Base-by-base conservation (phyloP, 1,139 yeast genomes). In the Sugiyamaella neomexicana region DNA sequence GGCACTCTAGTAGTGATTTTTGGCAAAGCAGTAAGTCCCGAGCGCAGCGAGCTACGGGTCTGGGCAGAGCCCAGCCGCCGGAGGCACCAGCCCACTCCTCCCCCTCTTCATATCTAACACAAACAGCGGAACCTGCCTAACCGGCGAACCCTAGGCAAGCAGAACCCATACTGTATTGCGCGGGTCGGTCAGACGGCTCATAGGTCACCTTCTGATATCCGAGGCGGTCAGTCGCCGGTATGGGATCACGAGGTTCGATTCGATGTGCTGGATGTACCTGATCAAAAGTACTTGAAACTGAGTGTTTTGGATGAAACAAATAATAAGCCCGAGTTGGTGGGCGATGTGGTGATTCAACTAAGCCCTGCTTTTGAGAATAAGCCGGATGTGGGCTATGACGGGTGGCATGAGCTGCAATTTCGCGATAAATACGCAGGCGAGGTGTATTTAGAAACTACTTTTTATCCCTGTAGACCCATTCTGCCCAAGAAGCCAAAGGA, bases 191-290 rank as follows among this genome's bases (percentile, higher is more conserved):
- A 88, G 54, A 80, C 80, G 58, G 93, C 95, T 20, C 80, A 85
- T 61, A 81, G 86, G 61, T 88, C 96, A 0, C 83, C 82, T 27
- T 76, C 88, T 0, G 82, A 86, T 57, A 80, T 80, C 60, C 73
- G 97, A 61, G 97, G 96, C 1, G 97, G 97, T 1, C 97, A 90
- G 68, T 86, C 89, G 1, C 97, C 97, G 0, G 81, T 78, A 44
- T 90, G 96, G 89, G 86, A 88, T 58, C 85, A 84, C 61, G 91
- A 88, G 62, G 77, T 85, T 47, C 76, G 93, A 61, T 89, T 87
- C 69, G 86, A 85, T 45, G 77, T 87, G 27, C 80, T 76, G 38
- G 65, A 64, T 27, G 66, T 65, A 10, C 59, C 64, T 9, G 74
- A 71, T 40, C 66, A 67, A 55, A 87, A 90, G 1, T 60, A 77